Base-by-base conservation (phyloP, 257 asterid species). In the Osmanthus fragrans region DNA sequence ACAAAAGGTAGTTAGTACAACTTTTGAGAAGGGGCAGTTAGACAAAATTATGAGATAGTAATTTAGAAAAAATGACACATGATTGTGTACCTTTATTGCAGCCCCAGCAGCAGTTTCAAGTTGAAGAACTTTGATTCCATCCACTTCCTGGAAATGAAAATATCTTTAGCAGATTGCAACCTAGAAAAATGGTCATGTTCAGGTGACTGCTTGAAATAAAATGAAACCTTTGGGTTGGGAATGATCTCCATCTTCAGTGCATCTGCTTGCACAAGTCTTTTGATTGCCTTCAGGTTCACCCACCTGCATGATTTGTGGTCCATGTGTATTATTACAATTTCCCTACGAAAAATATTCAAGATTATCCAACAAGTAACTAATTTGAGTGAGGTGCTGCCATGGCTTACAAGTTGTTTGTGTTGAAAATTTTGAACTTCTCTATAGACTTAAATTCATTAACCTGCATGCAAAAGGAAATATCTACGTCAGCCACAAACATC, bases 381-480 rank as follows among this genome's bases (percentile, higher is more conserved):
- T 66, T 65, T 39, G 27, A 63, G n/a, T 21, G 36, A 63, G 40
- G 58, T 73, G 60, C 67, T 63, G 16, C 56, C 34, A n/a, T 47
- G 40, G 80, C 98, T 89, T 84, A 96, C 99, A 96, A 85, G 86
- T 96, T 96, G 92, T 96, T 93, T 83, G 99, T 96, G 85, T 96
- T 96, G 90, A 96, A 96, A 82, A 93, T 96, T 81, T 93, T 96
- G 92, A 96, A 96, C 92, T 96, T 96, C 86, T 96, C 99, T 32
- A 96, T 93, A 10, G 99, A 93, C 88, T 96, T 96, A 81, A 96
- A 96, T 76, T 96, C 98, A 79, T 84, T 89, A 47, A 92, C 94
- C 99, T 96, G 95, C 54, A 80, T 73, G 70, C 73, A 75, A 78
- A 39, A 86, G 36, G 69, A 70, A 30, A 36, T 47, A 21, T 70